These are phyloP conservation scores for Ajuga chamaepitys DNA, from an alignment of 257 asterid species.

Conservation along the genomic window DNA sequence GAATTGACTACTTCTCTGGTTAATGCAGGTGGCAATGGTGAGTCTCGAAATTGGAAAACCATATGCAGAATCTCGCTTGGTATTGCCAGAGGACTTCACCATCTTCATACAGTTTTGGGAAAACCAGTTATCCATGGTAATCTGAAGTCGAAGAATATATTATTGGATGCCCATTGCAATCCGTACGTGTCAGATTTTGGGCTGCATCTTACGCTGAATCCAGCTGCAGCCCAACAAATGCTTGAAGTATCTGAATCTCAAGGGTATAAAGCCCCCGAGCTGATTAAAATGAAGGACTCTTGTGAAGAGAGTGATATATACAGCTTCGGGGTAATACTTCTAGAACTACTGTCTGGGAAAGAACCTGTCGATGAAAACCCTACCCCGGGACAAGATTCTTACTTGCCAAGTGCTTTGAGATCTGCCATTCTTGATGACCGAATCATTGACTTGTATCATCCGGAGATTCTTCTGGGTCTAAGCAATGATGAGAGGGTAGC, in stretches of 20 bases:
- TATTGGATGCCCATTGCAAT: conserved; percentile 43
- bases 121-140: conserved; percentile 80
- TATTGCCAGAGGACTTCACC: conserved; percentile 53
- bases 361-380: conserved; percentile 47
- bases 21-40: conserved; percentile 51
- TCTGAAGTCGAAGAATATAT: conserved; percentile 68
- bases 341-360: conserved; percentile 68
- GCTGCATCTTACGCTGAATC: conserved; percentile 56
- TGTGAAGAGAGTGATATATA: conserved; percentile 61
- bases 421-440: conserved; percentile 70
- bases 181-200: conserved; percentile 78
- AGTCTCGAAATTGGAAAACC: conserved; percentile 62
- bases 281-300: conserved; percentile 71
- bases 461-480: conserved; percentile 44
- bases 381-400: conserved; percentile 42
- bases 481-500: conserved; percentile 28
- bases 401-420: conserved; percentile 52
- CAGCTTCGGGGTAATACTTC: conserved; percentile 70
- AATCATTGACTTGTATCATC: conserved; percentile 47
- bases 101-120: conserved; percentile 51
- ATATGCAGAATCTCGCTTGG: conserved; percentile 61
- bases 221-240: conserved; percentile 60
- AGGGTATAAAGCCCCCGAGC: conserved; percentile 80
- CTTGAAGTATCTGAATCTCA: conserved; percentile 61
- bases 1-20: background rate